Evolutionary conservation across 352 stramenopile species (phyloP).

Genomic region (Globisporangium cylindrosporum): DNA sequence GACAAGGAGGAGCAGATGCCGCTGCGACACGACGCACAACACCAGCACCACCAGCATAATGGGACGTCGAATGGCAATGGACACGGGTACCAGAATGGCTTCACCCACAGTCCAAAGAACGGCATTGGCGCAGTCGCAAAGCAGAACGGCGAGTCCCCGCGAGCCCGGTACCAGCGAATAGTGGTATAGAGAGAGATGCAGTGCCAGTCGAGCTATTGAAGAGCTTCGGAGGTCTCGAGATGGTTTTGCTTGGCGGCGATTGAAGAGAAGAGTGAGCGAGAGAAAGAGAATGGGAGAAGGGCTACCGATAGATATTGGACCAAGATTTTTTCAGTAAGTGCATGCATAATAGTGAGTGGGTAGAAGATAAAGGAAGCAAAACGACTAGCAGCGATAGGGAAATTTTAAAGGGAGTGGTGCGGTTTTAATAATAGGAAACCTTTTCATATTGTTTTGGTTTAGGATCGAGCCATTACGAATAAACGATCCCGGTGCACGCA

Average conservation of each 20-base stretch:
- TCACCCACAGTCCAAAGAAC: neutral
- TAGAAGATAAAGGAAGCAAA: neutral
- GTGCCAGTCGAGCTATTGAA: neutral
- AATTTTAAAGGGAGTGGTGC: neutral
- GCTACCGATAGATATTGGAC: neutral
- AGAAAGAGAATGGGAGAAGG: neutral
- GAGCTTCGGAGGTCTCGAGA: no score
- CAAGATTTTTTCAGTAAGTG: neutral
- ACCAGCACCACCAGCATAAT: neutral
- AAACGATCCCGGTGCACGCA: no score
- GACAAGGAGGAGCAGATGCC: conserved; percentile 45
- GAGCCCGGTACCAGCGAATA: conserved; percentile 19
- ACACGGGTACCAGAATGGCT: conserved; percentile 5
- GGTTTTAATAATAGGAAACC: neutral
- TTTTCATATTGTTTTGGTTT: neutral
- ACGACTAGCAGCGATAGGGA: neutral
- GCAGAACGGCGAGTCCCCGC: conserved; percentile 4
- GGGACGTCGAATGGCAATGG: neutral
- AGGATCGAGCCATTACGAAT: no score
- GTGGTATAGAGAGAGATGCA: conserved; percentile 13
- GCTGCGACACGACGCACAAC: conserved; percentile 21
- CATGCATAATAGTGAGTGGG: neutral
- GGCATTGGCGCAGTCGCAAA: conserved; percentile 1
- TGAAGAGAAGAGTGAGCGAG: neutral
- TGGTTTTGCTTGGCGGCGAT: neutral